Conservation (phyloP, 1,284 basidiomycete species). For the Ceratobasidium sp. region DNA sequence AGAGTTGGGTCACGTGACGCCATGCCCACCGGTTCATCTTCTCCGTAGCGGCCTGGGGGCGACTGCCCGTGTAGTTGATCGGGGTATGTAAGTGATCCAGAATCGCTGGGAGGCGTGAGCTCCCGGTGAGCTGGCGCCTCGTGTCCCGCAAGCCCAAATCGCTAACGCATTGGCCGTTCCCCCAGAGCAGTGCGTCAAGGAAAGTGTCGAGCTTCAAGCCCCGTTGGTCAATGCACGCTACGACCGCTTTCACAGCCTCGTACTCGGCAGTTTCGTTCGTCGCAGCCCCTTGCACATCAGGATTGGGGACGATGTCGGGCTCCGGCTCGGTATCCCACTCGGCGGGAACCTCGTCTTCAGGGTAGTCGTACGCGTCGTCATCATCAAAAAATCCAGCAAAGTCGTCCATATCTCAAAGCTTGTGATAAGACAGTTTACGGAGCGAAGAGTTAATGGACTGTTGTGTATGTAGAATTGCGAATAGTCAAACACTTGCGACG, state of each 20-base stretch:
- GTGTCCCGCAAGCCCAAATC: background rate
- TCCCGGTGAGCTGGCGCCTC: background rate
- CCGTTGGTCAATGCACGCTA: background rate
- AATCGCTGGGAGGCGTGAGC: background rate
- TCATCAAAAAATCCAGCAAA: background rate
- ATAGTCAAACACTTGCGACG: too few species aligned
- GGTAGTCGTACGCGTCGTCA: background rate
- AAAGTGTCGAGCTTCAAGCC: background rate
- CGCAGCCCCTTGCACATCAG: background rate
- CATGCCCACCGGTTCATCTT: conserved; percentile 6
- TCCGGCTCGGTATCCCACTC: conserved; percentile 24
- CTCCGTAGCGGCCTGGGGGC: background rate
- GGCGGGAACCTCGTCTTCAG: background rate
- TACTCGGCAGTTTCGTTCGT: background rate
- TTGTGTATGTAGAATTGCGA: too few species aligned
- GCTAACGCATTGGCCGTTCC: background rate
- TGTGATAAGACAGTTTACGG: too few species aligned
- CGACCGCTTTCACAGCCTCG: background rate
- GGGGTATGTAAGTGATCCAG: background rate
- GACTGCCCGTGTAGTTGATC: background rate
- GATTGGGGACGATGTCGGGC: background rate
- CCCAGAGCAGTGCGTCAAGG: background rate
- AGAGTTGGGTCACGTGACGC: background rate
- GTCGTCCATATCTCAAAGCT: background rate
- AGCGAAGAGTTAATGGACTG: too few species aligned